Percentiles rank a stretch among this genome's conserved stretches.
These are phyloP conservation scores for Cutaneotrichosporon sp. DNA, from an alignment of 1,284 basidiomycete genomes.

Conservation along the genomic window DNA sequence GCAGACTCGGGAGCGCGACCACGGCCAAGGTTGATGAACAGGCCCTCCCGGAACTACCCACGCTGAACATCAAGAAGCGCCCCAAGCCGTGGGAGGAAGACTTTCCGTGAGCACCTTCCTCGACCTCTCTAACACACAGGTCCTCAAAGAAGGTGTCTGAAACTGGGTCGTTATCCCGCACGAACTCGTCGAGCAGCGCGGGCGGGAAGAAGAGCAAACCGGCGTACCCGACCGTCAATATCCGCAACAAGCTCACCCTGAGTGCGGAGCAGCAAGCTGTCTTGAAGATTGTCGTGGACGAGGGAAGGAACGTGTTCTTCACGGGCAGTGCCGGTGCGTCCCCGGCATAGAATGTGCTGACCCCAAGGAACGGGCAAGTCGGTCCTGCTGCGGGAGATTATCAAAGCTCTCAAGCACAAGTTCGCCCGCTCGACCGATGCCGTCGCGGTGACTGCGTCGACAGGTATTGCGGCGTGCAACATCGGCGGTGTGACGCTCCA, in stretches of 20 bases:
- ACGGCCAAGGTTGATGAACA: not conserved
- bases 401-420: constrained; percentile 58
- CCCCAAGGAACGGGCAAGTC: constrained; percentile 84
- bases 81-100: constrained; percentile 40
- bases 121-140: constrained; percentile 3
- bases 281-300: constrained; percentile 62
- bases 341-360: not conserved
- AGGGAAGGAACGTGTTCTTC: constrained; percentile 82
- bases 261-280: constrained; percentile 81
- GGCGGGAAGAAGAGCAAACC: constrained; percentile 8
- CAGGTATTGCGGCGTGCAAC: constrained; percentile 88
- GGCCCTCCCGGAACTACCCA: constrained; percentile 4
- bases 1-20: not conserved
- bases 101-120: constrained; percentile 22
- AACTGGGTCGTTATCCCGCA: not conserved
- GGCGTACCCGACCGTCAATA: constrained; percentile 28
- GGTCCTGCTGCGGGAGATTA: constrained; percentile 85
- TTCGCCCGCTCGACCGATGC: constrained; percentile 53
- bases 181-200: constrained; percentile 6
- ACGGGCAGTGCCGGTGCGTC: constrained; percentile 88
- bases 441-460: constrained; percentile 81
- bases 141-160: constrained; percentile 17
- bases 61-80: constrained; percentile 23
- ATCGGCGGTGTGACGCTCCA: constrained; percentile 91
- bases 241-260: constrained; percentile 53